A percentile compares a stretch with the other conserved stretches of the same genome.
These are phyloP conservation scores for Spiraea crenata DNA, from an alignment of 331 rosid genomes.

Conservation along the genomic window DNA sequence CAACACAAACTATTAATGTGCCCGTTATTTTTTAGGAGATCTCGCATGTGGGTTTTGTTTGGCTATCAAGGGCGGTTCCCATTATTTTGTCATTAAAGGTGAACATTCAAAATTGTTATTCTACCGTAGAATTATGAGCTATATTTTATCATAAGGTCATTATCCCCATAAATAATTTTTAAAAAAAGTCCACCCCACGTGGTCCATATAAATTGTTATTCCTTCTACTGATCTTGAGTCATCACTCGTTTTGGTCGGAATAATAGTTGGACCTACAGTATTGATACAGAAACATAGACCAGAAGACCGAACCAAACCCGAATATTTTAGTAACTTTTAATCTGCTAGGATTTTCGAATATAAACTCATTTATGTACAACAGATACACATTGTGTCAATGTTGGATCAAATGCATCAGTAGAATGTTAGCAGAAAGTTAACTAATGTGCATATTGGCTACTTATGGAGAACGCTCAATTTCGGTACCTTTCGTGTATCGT, in stretches of 20 bases:
- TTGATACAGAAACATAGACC: background rate
- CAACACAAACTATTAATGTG: too few species aligned
- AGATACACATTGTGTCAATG: background rate
- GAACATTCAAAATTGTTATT: too few species aligned
- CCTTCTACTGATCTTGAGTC: background rate
- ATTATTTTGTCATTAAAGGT: too few species aligned
- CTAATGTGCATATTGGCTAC: background rate
- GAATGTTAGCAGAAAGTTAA: background rate
- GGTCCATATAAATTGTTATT: background rate
- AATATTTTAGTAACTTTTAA: background rate
- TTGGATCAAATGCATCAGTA: background rate
- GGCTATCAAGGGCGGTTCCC: too few species aligned
- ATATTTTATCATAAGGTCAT: too few species aligned
- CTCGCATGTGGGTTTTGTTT: too few species aligned
- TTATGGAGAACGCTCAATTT: background rate
- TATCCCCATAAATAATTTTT: too few species aligned
- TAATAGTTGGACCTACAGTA: background rate
- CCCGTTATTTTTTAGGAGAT: too few species aligned
- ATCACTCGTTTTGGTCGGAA: slow-evolving; percentile 13
- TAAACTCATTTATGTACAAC: background rate
- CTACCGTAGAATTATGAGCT: too few species aligned
- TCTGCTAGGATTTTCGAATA: background rate
- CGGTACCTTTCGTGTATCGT: background rate
- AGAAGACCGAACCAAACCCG: background rate
- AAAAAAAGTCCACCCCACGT: too few species aligned